phyloP scores from a whole-genome alignment of 2,329 filamentous ascomycete species.

The Trichophyton verrucosum region DNA sequence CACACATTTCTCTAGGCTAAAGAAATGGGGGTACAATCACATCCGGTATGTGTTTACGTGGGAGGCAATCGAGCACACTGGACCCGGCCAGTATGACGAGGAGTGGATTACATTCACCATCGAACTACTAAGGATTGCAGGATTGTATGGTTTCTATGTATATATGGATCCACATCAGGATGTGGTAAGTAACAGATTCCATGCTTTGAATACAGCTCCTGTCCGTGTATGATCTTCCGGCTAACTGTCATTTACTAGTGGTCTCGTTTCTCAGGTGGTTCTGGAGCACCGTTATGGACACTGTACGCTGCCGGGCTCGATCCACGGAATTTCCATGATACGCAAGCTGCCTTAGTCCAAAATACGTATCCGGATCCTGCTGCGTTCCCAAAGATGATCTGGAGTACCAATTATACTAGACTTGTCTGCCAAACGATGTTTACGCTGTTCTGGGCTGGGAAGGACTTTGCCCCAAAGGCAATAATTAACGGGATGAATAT shows the following conservation, averaged over 20 bases:
- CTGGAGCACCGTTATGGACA: constrained; percentile 95
- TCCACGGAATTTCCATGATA: constrained; percentile 69
- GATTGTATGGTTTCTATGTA: constrained; percentile 83
- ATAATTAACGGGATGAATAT: constrained; percentile 93
- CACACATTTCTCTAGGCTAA: constrained; percentile 72
- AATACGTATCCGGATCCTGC: constrained; percentile 81
- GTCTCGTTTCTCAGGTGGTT: constrained; percentile 89
- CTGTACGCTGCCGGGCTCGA: constrained; percentile 88
- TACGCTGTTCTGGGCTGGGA: constrained; percentile 83
- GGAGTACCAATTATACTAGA: constrained; percentile 92
- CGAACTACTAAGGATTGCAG: constrained; percentile 67
- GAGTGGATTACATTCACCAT: constrained; percentile 89
- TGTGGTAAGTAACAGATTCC: constrained; percentile 45
- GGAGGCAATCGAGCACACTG: constrained; percentile 93
- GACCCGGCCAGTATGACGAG: constrained; percentile 86
- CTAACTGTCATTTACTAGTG: constrained; percentile 44
- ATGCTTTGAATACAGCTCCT: background rate
- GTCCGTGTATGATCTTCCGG: background rate
- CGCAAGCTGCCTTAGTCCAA: constrained; percentile 85
- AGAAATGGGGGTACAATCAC: constrained; percentile 87
- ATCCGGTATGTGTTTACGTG: constrained; percentile 96
- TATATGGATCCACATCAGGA: constrained; percentile 99
- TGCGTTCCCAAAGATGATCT: constrained; percentile 95
- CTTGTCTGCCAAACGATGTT: constrained; percentile 83
- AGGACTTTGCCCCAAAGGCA: constrained; percentile 87